A percentile compares a stretch with the other conserved stretches of the same genome.
Evolutionary conservation across 192 early-diverging fungal species (phyloP).

Genomic region (Oehlia diaphana): DNA sequence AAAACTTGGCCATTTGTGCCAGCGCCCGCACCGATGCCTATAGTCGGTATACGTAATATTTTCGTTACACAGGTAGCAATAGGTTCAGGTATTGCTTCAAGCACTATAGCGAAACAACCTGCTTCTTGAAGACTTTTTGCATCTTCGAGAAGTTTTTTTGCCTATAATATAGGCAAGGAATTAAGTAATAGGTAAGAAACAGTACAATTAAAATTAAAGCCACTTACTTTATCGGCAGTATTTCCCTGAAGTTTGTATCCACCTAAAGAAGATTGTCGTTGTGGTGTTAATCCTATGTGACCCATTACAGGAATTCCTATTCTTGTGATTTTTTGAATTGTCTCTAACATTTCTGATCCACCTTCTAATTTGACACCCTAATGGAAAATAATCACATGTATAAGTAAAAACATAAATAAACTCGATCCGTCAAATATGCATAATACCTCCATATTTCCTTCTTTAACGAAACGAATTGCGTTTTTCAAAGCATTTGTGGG

Average conservation of each 20-base stretch:
- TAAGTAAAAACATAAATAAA: neutral
- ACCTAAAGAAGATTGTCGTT: constrained; percentile 81
- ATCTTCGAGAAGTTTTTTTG: constrained; percentile 77
- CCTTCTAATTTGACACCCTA: constrained; percentile 94
- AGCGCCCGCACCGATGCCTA: constrained; percentile 95
- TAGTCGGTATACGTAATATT: constrained; percentile 81
- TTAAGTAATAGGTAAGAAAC: neutral
- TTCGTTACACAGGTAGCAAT: constrained; percentile 87
- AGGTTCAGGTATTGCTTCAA: constrained; percentile 91
- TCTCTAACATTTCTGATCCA: constrained; percentile 80
- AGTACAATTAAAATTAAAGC: neutral
- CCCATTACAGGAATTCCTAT: constrained; percentile 94
- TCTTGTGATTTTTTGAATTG: constrained; percentile 71
- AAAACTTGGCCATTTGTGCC: constrained; percentile 92
- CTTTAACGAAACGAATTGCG: constrained; percentile 82
- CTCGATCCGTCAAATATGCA: neutral
- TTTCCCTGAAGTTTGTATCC: constrained; percentile 94
- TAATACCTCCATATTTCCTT: constrained; percentile 78
- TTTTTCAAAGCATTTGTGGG: constrained; percentile 73
- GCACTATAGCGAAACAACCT: constrained; percentile 86
- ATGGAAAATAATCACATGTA: neutral
- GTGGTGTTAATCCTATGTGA: constrained; percentile 96
- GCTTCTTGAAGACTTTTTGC: constrained; percentile 88
- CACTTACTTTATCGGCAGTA: constrained; percentile 60
- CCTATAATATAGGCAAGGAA: constrained; percentile 38